Percentiles rank a stretch among this genome's conserved stretches.
phyloP scores from a whole-genome alignment of 768 basidiomycete species.

The Mycena sanguinolenta region DNA sequence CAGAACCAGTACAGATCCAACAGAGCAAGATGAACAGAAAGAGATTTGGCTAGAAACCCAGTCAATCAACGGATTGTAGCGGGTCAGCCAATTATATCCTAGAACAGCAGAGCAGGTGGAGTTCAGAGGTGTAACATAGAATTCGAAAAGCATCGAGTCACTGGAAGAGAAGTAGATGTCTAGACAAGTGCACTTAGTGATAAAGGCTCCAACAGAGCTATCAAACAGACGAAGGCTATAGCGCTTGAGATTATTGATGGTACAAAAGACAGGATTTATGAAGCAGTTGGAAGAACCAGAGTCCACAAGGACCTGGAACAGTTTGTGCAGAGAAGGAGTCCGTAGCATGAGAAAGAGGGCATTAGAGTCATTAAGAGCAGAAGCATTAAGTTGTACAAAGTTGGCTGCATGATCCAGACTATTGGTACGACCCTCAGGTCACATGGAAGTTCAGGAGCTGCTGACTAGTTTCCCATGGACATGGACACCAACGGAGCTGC shows the following conservation, averaged over 20 bases:
- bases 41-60: background rate
- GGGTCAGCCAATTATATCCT: too few species aligned
- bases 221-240: background rate
- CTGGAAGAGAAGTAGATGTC: background rate
- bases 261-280: constrained; percentile 8
- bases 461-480: too few species aligned
- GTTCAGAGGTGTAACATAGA: background rate
- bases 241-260: constrained; percentile 11
- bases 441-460: too few species aligned
- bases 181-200: background rate
- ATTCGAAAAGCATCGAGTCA: background rate
- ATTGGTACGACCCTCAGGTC: too few species aligned
- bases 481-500: too few species aligned
- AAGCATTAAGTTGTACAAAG: too few species aligned
- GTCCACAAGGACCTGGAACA: background rate
- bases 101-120: constrained; percentile 3
- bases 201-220: background rate
- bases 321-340: too few species aligned
- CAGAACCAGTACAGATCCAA: too few species aligned
- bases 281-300: constrained; percentile 9
- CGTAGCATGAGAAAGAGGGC: too few species aligned
- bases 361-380: too few species aligned
- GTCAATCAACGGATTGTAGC: constrained; percentile 15
- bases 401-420: too few species aligned
- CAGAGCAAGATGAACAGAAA: background rate